Conservation (phyloP, 768 basidiomycete genomes). For the Suillus alpinus region DNA sequence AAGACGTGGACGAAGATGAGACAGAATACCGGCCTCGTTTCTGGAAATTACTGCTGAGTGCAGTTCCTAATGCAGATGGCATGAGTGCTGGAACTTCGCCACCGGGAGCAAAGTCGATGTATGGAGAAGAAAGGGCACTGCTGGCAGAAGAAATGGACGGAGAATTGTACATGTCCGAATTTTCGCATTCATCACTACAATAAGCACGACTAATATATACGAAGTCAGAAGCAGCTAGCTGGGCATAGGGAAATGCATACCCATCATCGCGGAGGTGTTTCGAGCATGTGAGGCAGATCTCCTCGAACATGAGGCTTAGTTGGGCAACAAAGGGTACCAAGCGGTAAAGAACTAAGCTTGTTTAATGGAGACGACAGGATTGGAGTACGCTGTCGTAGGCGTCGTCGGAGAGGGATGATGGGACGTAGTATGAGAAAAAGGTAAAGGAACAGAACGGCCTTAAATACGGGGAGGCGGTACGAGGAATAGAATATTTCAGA, state of each 20-base stretch:
- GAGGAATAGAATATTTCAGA: constrained; percentile 37
- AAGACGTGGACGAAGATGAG: constrained; percentile 63
- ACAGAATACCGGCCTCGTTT: constrained; percentile 50
- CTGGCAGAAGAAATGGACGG: constrained; percentile 64
- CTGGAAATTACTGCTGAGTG: constrained; percentile 40
- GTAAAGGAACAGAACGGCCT: constrained; percentile 19
- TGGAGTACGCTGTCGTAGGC: constrained; percentile 6
- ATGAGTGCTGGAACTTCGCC: constrained; percentile 69
- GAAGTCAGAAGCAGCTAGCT: constrained; percentile 10
- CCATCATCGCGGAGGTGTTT: constrained; percentile 60
- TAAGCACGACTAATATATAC: constrained; percentile 52
- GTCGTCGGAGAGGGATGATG: constrained; percentile 9
- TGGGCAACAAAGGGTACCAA: constrained; percentile 7
- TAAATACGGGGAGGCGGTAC: constrained; percentile 36
- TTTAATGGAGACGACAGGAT: not conserved
- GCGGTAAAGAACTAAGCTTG: not conserved
- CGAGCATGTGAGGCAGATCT: constrained; percentile 73
- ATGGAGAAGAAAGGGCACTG: constrained; percentile 68
- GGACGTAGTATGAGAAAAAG: constrained; percentile 22
- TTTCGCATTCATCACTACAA: constrained; percentile 69
- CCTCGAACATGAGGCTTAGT: constrained; percentile 65
- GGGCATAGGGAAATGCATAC: constrained; percentile 37
- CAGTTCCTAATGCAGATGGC: constrained; percentile 53
- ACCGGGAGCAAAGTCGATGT: constrained; percentile 49
- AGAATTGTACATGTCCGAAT: constrained; percentile 53